Conservation (phyloP, 2,329 filamentous ascomycete species). For the Alternaria metachromatica region DNA sequence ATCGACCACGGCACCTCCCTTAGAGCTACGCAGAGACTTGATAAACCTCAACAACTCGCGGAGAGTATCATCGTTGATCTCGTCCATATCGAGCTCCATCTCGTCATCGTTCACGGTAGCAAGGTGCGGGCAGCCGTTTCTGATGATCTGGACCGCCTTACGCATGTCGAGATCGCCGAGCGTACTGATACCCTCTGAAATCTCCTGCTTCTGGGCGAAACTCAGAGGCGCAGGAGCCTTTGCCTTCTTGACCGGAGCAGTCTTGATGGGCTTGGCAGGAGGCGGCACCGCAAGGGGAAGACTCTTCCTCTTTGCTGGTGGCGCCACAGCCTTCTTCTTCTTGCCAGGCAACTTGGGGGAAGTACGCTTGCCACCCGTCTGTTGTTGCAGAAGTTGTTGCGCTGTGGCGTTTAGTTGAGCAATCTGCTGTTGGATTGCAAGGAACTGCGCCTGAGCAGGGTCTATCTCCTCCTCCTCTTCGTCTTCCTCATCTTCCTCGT, state of each 20-base stretch:
- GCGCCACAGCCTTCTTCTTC: slow-evolving; percentile 53
- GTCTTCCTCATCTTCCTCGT: slow-evolving; percentile 73
- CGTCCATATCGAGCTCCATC: slow-evolving; percentile 70
- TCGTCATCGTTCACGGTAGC: slow-evolving; percentile 62
- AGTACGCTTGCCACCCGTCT: slow-evolving; percentile 58
- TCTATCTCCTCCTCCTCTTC: slow-evolving; percentile 64
- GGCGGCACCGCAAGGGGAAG: slow-evolving; percentile 37
- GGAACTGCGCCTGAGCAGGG: slow-evolving; percentile 52
- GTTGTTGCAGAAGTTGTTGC: slow-evolving; percentile 56
- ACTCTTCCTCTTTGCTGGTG: slow-evolving; percentile 35
- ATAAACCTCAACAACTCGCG: slow-evolving; percentile 64
- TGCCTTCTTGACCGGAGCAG: slow-evolving; percentile 51
- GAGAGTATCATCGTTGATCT: slow-evolving; percentile 62
- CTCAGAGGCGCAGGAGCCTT: slow-evolving; percentile 72
- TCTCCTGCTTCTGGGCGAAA: slow-evolving; percentile 85
- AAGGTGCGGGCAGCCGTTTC: slow-evolving; percentile 78
- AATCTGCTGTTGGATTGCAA: slow-evolving; percentile 69
- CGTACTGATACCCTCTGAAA: slow-evolving; percentile 83
- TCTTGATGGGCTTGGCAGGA: slow-evolving; percentile 46
- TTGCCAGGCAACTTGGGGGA: slow-evolving; percentile 56
- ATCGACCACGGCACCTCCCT: slow-evolving; percentile 48
- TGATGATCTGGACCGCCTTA: slow-evolving; percentile 86
- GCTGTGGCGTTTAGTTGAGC: slow-evolving; percentile 70
- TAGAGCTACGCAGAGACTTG: slow-evolving; percentile 49
- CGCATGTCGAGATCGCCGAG: slow-evolving; percentile 80